Base-by-base conservation (phyloP, 768 basidiomycete species). In the Glaciozyma martinii region DNA sequence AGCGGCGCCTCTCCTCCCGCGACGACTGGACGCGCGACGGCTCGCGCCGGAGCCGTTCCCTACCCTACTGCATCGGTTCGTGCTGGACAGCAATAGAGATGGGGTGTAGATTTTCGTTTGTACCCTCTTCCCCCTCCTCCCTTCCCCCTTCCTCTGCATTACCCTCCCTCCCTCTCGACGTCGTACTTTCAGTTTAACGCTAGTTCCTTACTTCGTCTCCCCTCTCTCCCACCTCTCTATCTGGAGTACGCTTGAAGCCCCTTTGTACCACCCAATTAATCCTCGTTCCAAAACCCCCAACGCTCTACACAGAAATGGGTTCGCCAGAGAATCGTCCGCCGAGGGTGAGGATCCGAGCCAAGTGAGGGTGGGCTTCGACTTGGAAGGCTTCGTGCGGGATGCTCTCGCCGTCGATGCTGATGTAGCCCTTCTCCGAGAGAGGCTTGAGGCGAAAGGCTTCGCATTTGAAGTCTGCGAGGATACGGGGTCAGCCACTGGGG, bases 321-420 rank as follows among this genome's bases (percentile, higher is more conserved):
- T 40, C 37, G 1, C 57, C 59, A 66, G 58, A 56, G 25, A 52
- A 50, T 9, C 49, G 21, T 15, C 49, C 49, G 13, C 23, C 9
- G 9, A 50, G 23, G 15, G n/a, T 50, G n/a, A 71, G 40, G 18
- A 71, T 56, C 29, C 67, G 60, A 52, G 55, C 71, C 10, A 68
- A 8, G 15, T 65, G 55, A 15, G 54, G 13, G 23, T 88, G 84
- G 15, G 86, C 84, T 75, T 90, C 88, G 4, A 91, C 84, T 69
- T 87, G 82, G 73, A 83, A 90, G 71, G 85, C 83, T 73, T 84
- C 80, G 68, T 87, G 86, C 15, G 86, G 86, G 71, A 82, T 86
- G 7, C 77, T 71, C 76, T 93, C 90, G 12, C 90, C 90, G 70
- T 93, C 90, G 23, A 93, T 79, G 19, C 86, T 79, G 23, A 91